Evolutionary conservation across 1,284 basidiomycete genomes (phyloP), one percentile per base, ranked within the genome.

Genomic region (Rhodotorula mucilaginosa): DNA sequence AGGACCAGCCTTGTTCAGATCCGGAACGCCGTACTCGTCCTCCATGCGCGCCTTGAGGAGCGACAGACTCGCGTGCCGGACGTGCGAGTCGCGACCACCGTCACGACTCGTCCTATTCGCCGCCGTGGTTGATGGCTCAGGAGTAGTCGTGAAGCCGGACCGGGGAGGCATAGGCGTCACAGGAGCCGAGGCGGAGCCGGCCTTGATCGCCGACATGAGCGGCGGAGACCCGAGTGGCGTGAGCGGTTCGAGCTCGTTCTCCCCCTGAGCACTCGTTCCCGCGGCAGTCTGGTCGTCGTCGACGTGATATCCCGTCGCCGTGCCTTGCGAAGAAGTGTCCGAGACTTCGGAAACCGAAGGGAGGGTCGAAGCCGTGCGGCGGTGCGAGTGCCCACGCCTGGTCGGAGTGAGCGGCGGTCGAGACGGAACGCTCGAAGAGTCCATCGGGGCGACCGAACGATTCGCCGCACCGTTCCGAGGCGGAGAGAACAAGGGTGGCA

Each of bases 1-100:
- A 44, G 49, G 62, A 4, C 62, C 58, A 1, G 51, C 58, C 16
- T 12, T 5, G n/a, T 64, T 62, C 5, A 65, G 61, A 39, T 65
- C 63, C 6, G 46, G 67, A 1, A 74, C 62, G n/a, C 74, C 77
- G 26, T 76, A 58, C 65, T 78, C 78, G 54, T 76, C 74, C 65
- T 79, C 73, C 69, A 79, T 77, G 7, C 78, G 71, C 47, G 69
- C 65, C 61, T 77, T 73, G 46, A 79, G 66, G 16, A 75, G 65
- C 19, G 68, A 72, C 5, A 78, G 68, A 12, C 72, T 74, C 39
- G 70, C 72, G 39, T 70, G 68, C 8, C 77, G 73, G 2, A 74
- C 65, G 62, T 78, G 77, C 15, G 70, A 65, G 31, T 57, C 62
- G 63, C 12, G 67, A 29, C 51, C 61, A 51, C 49, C 61, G 71